Evolutionary conservation across 495 filamentous ascomycete genomes (phyloP), one percentile per base, ranked within the genome.

Genomic region (Xylaria curta): DNA sequence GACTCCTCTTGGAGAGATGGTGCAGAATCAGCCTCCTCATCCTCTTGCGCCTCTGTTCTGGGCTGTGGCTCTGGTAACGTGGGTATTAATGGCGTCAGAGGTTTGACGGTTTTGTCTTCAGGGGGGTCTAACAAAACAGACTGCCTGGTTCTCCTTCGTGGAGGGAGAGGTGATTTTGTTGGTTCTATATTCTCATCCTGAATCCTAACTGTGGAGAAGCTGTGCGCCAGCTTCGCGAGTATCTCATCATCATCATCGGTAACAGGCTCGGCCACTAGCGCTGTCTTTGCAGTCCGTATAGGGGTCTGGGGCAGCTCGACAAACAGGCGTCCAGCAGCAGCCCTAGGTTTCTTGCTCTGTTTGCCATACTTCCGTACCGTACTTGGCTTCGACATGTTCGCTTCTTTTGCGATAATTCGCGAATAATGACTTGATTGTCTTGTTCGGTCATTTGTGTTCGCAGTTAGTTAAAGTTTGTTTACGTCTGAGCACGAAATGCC

Each of bases 341-440:
- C 17, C 15, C 19, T 36, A 49, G 78, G 76, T 33, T 81, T 82
- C 42, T 72, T 82, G 38, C 68, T 71, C 38, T 78, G 76, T 64
- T 81, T 85, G 51, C 84, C 84, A 73, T 86, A 85, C 76, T 81
- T 83, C 9, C 84, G 80, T 17, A 79, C 62, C 38, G 77, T 78
- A 8, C 74, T 72, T 53, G 78, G 71, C 38, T 76, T 78, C 31
- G 81, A 68, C 81, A 84, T 82, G 19, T 67, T 75, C 21, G 9
- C 56, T 36, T 31, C 7, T 44, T 26, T 58, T 9, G 10, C 13
- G 17, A 15, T 6, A 17, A 46, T 28, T 56, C 21, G 46, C 56
- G 15, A 31, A 46, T 5, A 33, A 15, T 53, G 38, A 15, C 7
- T 9, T 64, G 21, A 63, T 56, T 40, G 17, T 59, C 17, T 53